Base-by-base conservation (phyloP, 805 yeast species). In the Spathaspora hagerdaliae region DNA sequence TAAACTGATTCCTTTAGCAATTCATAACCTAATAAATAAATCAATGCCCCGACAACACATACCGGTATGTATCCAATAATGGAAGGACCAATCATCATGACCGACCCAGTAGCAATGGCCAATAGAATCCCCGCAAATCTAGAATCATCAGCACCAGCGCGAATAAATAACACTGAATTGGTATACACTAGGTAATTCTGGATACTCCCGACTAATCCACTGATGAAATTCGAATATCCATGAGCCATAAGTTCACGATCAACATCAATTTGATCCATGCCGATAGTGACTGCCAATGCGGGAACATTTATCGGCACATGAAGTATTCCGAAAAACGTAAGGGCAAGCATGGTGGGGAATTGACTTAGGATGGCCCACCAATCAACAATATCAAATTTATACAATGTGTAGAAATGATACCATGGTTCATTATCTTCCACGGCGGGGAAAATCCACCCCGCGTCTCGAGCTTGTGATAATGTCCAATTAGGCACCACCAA, bases 291-390 rank as follows among this genome's bases (percentile, higher is more conserved):
- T 0, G 98, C 97, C 39, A 94, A 73, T 0, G 99, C 98, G 1
- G 99, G 99, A 11, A 94, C 97, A 61, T 94, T 94, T 49, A 94
- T 94, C 4, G 99, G 99, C 9, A 94, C 99, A 57, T 94, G 99
- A 45, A 94, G 69, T 35, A 94, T 85, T 10, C 99, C 99, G 58
- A 94, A 94, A 60, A 94, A 94, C 0, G 98, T 91, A 51, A 94
- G 72, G 0, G 99, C 99, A 45, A 92, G 67, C 97, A 94, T 94
- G 2, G 96, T 85, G 6, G 99, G 99, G 14, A 90, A 49, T 57
- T 90, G 88, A 44, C 75, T 68, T 2, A 81, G 40, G 26, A 94
- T 73, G 27, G 83, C 74, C 50, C 67, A 58, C 94, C 96, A 88
- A 61, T 87, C 81, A n/a, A 89, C 94, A 27, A 75, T 63, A 4